phyloP scores from a whole-genome alignment of 2,329 filamentous ascomycete genomes.

The Sporothrix humicola region DNA sequence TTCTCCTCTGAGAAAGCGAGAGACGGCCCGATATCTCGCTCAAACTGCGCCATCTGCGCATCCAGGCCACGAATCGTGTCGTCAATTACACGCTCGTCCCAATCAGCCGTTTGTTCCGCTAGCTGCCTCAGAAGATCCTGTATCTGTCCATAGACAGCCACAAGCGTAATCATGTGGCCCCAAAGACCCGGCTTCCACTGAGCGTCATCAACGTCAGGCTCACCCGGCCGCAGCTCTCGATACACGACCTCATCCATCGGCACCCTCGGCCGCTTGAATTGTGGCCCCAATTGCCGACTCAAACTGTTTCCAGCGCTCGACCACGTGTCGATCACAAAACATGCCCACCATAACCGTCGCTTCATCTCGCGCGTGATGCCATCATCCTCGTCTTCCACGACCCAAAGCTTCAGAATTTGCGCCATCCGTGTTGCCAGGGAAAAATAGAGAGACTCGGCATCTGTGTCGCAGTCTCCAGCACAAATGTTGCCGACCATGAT shows the following conservation, averaged over 20 bases:
- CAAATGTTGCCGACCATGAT: slow-evolving; percentile 5
- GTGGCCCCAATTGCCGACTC: neutral
- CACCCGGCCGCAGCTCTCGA: neutral
- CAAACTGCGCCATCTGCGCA: neutral
- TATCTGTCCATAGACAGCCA: neutral
- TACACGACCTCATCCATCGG: neutral
- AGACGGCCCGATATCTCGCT: neutral
- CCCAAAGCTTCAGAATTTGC: neutral
- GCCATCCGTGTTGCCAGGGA: neutral
- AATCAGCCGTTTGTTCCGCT: neutral
- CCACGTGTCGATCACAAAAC: neutral
- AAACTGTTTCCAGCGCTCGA: neutral
- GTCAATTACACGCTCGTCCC: neutral
- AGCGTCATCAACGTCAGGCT: neutral
- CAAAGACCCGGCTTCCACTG: neutral
- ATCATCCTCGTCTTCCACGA: neutral
- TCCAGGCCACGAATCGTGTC: neutral
- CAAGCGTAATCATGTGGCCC: neutral
- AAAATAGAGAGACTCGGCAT: neutral
- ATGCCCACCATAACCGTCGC: neutral
- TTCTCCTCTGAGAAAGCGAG: neutral
- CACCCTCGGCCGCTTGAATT: neutral
- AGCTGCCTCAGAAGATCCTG: neutral
- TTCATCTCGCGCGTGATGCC: neutral
- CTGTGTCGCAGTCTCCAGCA: neutral